Percentiles rank a stretch among this genome's conserved stretches.
Conservation (phyloP, 257 asterid genomes). For the Rubia yunnanensis region DNA sequence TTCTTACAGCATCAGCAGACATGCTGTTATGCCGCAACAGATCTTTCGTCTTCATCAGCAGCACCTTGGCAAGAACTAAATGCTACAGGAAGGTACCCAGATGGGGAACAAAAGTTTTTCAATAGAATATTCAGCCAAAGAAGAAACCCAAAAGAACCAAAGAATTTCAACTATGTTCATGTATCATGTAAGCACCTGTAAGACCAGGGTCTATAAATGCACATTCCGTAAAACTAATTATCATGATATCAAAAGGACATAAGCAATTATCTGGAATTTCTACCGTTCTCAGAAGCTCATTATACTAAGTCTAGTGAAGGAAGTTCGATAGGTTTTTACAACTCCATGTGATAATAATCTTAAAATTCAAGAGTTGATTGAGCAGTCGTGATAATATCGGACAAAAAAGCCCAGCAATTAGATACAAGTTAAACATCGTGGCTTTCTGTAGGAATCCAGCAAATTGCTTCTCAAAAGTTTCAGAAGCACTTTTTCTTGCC, state of each 20-base stretch:
- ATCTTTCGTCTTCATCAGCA: conserved; percentile 62
- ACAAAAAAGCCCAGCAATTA: not conserved
- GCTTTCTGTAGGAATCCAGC: not conserved
- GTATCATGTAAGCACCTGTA: not conserved
- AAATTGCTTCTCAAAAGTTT: not conserved
- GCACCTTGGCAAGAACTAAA: conserved; percentile 63
- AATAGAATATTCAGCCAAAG: not conserved
- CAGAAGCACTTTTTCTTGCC: not conserved
- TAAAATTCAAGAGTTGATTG: not conserved
- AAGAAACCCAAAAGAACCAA: not conserved
- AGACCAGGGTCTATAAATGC: not conserved
- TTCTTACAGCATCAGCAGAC: conserved; percentile 41
- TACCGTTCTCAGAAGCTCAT: not conserved
- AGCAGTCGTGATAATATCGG: not conserved
- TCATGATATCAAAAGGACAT: not conserved
- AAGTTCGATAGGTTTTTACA: not conserved
- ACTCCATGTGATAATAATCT: not conserved
- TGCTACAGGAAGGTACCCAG: conserved; percentile 43
- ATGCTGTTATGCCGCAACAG: conserved; percentile 40
- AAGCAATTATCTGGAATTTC: not conserved
- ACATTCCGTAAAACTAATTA: no score
- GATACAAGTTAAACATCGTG: not conserved
- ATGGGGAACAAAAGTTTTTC: conserved; percentile 8
- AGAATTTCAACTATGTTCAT: not conserved
- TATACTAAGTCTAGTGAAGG: not conserved